Evolutionary conservation across 176 grass and related monocot species (phyloP), one percentile per base, ranked within the genome.

Genomic region (Zoysia japonica): DNA sequence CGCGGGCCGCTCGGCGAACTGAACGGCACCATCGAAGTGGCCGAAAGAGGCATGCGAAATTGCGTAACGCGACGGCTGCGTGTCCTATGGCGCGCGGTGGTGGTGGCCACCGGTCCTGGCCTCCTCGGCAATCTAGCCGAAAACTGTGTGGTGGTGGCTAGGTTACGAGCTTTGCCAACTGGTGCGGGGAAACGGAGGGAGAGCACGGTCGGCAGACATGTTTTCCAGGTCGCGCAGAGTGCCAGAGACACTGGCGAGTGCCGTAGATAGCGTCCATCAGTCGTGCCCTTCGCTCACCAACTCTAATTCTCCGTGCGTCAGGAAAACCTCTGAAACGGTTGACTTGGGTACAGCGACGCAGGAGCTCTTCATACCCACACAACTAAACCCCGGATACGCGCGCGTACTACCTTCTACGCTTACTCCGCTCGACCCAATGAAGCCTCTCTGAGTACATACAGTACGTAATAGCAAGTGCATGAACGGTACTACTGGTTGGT

Each of bases 381-480:
- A 36, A 44, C 47, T 39, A 20, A 20, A 47, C 50, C n/a, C 77
- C 17, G 41, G 11, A 79, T 16, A 14, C 36, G 28, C 61, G 61
- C 8, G 11, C 36, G 14, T 39, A 40, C 51, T 86, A 62, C 77
- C 70, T 68, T 80, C 61, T 63, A 68, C 69, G 76, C 61, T 74
- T 74, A 28, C 50, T 49, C 42, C 42, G 44, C 74, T 2, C 16
- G 2, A 40, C 28, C 28, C 28, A 28, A 28, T 28, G 28, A 28
- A 28, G 28, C 28, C 28, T 28, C 28, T 28, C 28, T 28, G 28
- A 39, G 3, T 28, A 20, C 40, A 49, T 53, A 0, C 37, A 37
- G 10, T 13, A 36, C 20, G 11, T 48, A 5, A 71, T 16, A 15
- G 11, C 38, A 71, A 52, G 35, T 37, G 48, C 35, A 52, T 39